Evolutionary conservation across 1,284 basidiomycete genomes (phyloP).

Genomic region (Marasmius tenuissimus): DNA sequence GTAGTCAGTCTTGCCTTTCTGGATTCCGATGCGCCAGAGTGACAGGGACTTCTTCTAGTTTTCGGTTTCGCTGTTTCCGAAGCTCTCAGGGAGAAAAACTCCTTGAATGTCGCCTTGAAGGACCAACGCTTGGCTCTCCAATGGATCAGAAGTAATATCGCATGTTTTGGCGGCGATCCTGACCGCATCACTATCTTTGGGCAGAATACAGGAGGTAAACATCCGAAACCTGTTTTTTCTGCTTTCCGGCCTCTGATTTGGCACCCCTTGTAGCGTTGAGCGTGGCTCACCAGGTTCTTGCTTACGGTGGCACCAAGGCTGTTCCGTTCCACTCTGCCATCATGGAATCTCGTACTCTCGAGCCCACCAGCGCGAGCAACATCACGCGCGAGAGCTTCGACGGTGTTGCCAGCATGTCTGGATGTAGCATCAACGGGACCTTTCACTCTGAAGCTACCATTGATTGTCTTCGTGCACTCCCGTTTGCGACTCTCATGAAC

Average conservation of each 20-base stretch:
- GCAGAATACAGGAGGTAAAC: neutral
- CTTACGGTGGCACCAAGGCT: neutral
- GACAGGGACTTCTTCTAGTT: neutral
- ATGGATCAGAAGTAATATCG: neutral
- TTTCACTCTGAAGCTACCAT: neutral
- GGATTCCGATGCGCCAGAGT: neutral
- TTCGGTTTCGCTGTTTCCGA: conserved; percentile 5
- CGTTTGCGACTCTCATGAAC: neutral
- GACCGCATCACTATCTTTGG: neutral
- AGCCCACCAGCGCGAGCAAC: neutral
- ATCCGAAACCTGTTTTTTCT: too few relatives aligned
- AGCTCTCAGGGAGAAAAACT: neutral
- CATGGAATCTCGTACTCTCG: conserved; percentile 1
- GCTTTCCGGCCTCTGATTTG: neutral
- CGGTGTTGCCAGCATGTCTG: neutral
- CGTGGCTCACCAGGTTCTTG: conserved; percentile 1
- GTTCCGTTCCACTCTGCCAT: neutral
- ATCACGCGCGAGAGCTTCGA: neutral
- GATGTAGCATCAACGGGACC: neutral
- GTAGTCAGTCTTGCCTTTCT: neutral
- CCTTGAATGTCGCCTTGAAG: neutral
- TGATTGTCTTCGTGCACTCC: neutral
- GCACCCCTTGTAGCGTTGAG: neutral
- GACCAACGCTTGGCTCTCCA: conserved; percentile 1
- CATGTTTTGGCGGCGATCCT: neutral